These are phyloP conservation scores for Termitomyces sp. DNA, from an alignment of 768 basidiomycete genomes.

Conservation along the genomic window DNA sequence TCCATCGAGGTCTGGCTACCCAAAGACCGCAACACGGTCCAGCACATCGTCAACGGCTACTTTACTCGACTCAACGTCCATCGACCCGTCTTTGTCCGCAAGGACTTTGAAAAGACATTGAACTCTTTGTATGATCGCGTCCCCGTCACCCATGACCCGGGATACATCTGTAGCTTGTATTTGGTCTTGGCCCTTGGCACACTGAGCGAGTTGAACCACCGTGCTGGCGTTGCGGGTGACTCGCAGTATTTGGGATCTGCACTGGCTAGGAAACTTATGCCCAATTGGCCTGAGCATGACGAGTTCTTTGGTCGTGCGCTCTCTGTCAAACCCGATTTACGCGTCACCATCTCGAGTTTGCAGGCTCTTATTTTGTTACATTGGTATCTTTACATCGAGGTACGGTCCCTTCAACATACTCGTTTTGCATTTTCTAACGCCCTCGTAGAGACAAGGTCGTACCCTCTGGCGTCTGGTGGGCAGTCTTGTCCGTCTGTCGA, in stretches of 20 bases:
- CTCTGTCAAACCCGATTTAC: conserved; percentile 74
- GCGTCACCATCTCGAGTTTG: conserved; percentile 77
- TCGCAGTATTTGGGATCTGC: conserved; percentile 31
- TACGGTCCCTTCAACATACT: conserved; percentile 24
- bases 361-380: conserved; percentile 83
- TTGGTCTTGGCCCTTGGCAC: conserved; percentile 79
- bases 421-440: conserved; percentile 9
- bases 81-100: conserved; percentile 69
- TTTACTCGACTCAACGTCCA: conserved; percentile 77
- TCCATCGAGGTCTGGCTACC: conserved; percentile 66
- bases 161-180: conserved; percentile 76
- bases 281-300: conserved; percentile 76
- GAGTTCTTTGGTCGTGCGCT: conserved; percentile 83
- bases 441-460: conserved; percentile 75
- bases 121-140: conserved; percentile 62
- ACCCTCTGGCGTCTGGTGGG: conserved; percentile 87
- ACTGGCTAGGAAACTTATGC: conserved; percentile 60
- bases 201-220: conserved; percentile 77
- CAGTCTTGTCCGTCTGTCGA: conserved; percentile 74
- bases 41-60: conserved; percentile 63
- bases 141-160: conserved; percentile 58
- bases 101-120: conserved; percentile 64
- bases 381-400: conserved; percentile 90
- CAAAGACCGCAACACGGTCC: conserved; percentile 67
- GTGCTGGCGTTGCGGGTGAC: conserved; percentile 43